Percentiles rank a stretch among this genome's conserved stretches.
phyloP scores from a whole-genome alignment of 371 early-diverging fungal genomes.

The Mortierella sp. region DNA sequence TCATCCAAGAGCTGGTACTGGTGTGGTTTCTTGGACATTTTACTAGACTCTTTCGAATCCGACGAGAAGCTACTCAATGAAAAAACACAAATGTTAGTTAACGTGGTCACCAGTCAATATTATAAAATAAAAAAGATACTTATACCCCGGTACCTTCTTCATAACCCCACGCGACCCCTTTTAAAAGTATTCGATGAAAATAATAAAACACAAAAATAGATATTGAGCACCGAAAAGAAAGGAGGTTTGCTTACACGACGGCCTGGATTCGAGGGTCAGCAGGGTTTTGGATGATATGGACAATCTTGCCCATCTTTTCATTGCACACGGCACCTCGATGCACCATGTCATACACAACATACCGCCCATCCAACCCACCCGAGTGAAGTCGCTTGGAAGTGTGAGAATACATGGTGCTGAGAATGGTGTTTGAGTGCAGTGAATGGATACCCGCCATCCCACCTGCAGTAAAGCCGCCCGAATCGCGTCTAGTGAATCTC shows the following conservation, averaged over 20 bases:
- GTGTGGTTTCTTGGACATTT: neutral
- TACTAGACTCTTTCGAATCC: neutral
- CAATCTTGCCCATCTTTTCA: conserved; percentile 12
- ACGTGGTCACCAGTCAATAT: neutral
- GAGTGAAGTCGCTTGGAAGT: conserved; percentile 21
- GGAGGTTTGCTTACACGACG: conserved; percentile 26
- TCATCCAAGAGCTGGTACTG: conserved; percentile 39
- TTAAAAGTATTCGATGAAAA: neutral
- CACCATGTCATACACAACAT: conserved; percentile 31
- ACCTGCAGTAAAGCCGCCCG: neutral
- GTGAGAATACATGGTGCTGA: conserved; percentile 22
- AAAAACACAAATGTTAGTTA: neutral
- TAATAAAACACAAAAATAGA: neutral
- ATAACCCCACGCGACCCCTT: too few species aligned
- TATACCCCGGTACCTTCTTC: too few species aligned
- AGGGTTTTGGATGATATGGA: conserved; percentile 35
- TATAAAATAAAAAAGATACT: neutral
- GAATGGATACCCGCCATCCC: conserved; percentile 27
- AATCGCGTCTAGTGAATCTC: conserved; percentile 17
- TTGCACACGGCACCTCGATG: neutral
- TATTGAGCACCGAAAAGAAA: too few species aligned
- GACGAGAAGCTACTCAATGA: neutral
- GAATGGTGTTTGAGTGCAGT: conserved; percentile 18
- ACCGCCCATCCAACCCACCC: conserved; percentile 33
- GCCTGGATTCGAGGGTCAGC: conserved; percentile 34